Evolutionary conservation across 331 rosid species (phyloP), one percentile per base, ranked within the genome.

Genomic region (Acacia pycnantha): DNA sequence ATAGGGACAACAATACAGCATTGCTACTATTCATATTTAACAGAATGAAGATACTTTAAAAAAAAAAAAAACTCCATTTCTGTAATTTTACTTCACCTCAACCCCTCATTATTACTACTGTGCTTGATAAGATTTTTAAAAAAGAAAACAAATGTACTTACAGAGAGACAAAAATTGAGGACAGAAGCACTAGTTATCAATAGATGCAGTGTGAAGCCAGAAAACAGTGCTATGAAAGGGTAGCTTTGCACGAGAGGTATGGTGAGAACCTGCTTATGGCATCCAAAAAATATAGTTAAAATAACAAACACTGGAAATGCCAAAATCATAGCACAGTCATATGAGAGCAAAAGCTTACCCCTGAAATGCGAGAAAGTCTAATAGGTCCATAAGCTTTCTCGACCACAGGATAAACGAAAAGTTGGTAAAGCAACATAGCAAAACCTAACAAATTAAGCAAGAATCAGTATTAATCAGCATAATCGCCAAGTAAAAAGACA

Each of bases 241-340:
- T 84, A 95, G 77, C 86, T 85, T 81, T 94, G 87, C 90, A 95
- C 76, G 47, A 95, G 80, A 7, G 97, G 99, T 81, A 95, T 91
- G 16, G 88, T 37, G 75, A 95, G 29, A 37, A 48, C 86, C 99
- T 95, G 86, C 85, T 85, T 15, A 77, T 48, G 18, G 46, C 22
- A 77, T 71, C 77, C 70, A 43, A 51, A 31, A 47, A 48, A 73
- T 14, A 76, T 26, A 13, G 22, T 58, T 83, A 31, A 83, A 54
- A n/a, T 62, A 29, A 50, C 46, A 19, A 62, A 26, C 22, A 22
- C 26, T 77, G 78, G 70, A 31, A 22, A 71, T 18, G 75, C 54
- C 21, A 9, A 79, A 70, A 0, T 58, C 62, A 46, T 15, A 70
- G 19, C 11, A 27, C 51, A 65, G 46, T 18, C 12, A 41, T 37